These are phyloP conservation scores for Avena eriantha DNA, from an alignment of 176 grass and related monocot species.

Conservation along the genomic window DNA sequence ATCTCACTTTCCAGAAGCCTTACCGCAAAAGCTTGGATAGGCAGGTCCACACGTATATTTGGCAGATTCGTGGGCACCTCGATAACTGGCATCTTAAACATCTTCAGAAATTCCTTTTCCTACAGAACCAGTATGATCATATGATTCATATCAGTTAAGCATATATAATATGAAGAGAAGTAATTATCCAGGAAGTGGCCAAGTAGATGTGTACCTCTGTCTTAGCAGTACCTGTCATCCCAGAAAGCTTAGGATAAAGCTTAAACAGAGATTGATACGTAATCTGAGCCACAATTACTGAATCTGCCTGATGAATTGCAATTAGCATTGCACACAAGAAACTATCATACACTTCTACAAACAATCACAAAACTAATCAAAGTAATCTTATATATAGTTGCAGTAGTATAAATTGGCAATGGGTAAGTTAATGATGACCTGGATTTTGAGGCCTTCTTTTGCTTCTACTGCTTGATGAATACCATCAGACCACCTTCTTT, in stretches of 20 bases:
- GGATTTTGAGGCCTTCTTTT: slow-evolving; percentile 93
- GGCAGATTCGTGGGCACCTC: slow-evolving; percentile 95
- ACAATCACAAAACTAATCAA: slow-evolving; percentile 8
- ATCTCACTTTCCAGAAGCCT: slow-evolving; percentile 30
- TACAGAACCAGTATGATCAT: slow-evolving; percentile 50
- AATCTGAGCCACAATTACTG: slow-evolving; percentile 94
- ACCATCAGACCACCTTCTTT: slow-evolving; percentile 99
- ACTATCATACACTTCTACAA: slow-evolving; percentile 33
- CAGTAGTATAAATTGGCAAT: slow-evolving; percentile 12
- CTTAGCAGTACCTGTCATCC: slow-evolving; percentile 98
- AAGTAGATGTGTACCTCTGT: slow-evolving; percentile 77
- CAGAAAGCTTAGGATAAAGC: slow-evolving; percentile 97
- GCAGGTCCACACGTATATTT: slow-evolving; percentile 87
- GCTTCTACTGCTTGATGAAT: slow-evolving; percentile 99
- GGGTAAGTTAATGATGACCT: slow-evolving; percentile 55
- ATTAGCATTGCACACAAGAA: slow-evolving; percentile 37
- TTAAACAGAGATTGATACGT: slow-evolving; percentile 98
- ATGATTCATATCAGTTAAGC: neutral
- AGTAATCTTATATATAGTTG: slow-evolving; percentile 2
- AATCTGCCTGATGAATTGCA: slow-evolving; percentile 81
- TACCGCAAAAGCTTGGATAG: slow-evolving; percentile 99
- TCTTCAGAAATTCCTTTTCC: slow-evolving; percentile 98
- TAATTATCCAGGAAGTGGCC: slow-evolving; percentile 29
- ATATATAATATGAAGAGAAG: slow-evolving; percentile 17
- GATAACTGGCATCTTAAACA: slow-evolving; percentile 98